Conservation (phyloP, 2,329 filamentous ascomycete genomes). For the Cytospora paraplurivora region DNA sequence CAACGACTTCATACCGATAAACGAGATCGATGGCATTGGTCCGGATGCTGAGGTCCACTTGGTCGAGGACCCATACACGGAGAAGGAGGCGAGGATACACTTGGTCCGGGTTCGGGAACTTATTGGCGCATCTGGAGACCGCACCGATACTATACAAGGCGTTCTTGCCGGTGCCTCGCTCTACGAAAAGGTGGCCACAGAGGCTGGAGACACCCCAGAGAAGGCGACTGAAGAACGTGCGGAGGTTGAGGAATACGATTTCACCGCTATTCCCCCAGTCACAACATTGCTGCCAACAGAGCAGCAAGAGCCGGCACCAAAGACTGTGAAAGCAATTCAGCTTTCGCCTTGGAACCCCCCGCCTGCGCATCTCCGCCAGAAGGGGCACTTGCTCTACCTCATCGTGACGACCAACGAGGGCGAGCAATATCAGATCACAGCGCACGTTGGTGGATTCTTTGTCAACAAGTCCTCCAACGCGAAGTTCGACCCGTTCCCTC, state of each 20-base stretch:
- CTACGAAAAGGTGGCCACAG: conserved; percentile 72
- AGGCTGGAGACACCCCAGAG: conserved; percentile 45
- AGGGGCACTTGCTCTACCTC: conserved; percentile 90
- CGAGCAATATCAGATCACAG: conserved; percentile 91
- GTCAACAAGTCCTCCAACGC: conserved; percentile 94
- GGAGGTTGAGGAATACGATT: conserved; percentile 71
- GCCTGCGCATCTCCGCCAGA: conserved; percentile 85
- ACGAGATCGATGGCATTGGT: conserved; percentile 80
- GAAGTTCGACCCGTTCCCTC: conserved; percentile 91
- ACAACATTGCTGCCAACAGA: conserved; percentile 70
- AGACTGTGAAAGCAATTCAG: conserved; percentile 86
- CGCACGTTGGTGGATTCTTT: conserved; percentile 92
- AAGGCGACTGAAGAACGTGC: conserved; percentile 46
- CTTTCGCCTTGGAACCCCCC: conserved; percentile 96
- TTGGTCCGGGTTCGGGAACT: conserved; percentile 88
- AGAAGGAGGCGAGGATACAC: conserved; percentile 97
- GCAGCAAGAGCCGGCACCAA: conserved; percentile 70
- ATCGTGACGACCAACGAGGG: conserved; percentile 89
- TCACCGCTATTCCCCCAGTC: conserved; percentile 68
- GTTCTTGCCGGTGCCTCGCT: conserved; percentile 83
- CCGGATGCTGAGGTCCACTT: conserved; percentile 77
- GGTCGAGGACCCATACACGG: conserved; percentile 94
- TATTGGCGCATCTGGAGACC: conserved; percentile 87
- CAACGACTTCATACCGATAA: conserved; percentile 93
- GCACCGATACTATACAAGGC: conserved; percentile 84